Percentiles rank a stretch among this genome's conserved stretches.
These are phyloP conservation scores for Garcia nutans DNA, from an alignment of 345 rosid genomes.

Conservation along the genomic window DNA sequence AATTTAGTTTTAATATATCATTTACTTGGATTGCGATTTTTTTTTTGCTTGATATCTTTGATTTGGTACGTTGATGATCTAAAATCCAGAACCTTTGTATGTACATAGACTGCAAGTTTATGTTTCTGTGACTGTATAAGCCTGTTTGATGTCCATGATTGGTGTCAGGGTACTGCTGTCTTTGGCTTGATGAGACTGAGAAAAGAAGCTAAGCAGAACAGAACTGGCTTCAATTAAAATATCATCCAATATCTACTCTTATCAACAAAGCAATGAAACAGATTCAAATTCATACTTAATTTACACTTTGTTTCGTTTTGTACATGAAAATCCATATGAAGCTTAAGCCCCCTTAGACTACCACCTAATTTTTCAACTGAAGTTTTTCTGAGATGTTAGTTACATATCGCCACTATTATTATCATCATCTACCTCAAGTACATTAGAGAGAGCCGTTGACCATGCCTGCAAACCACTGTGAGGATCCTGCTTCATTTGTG, in stretches of 20 bases:
- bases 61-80: background rate
- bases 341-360: background rate
- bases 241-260: too few species aligned
- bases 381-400: background rate
- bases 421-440: slow-evolving; percentile 39
- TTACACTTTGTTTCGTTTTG: background rate
- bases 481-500: slow-evolving; percentile 44
- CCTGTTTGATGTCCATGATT: background rate
- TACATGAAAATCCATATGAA: background rate
- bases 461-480: slow-evolving; percentile 53
- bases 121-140: background rate
- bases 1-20: background rate
- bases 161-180: background rate
- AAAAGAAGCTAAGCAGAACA: background rate
- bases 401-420: slow-evolving; percentile 23
- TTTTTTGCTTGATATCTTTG: background rate
- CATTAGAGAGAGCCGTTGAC: slow-evolving; percentile 53
- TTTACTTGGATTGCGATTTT: background rate
- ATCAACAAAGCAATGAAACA: too few species aligned
- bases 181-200: background rate
- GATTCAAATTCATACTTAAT: background rate
- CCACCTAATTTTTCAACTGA: background rate
- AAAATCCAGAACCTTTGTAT: background rate
- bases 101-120: background rate
- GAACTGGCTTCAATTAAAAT: background rate